Evolutionary conservation across 768 basidiomycete genomes (phyloP), one percentile per base, ranked within the genome.

Genomic region (Tylopilus intermedius): DNA sequence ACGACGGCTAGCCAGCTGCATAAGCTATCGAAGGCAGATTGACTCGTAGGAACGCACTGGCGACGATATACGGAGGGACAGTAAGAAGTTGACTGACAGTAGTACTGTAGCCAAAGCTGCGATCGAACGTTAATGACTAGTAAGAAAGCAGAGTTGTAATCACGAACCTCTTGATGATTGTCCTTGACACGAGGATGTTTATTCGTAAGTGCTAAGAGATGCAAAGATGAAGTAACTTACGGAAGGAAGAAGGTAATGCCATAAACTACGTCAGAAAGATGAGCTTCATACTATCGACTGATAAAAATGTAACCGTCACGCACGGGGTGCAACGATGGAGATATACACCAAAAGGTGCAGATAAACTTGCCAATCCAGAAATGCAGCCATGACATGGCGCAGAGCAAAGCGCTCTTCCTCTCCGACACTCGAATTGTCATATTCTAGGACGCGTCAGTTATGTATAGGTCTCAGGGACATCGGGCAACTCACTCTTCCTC

Each of bases 181-280:
- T 79, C 41, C 83, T 85, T 45, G 10, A 9, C 24, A 18, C 13
- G 9, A 43, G 26, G 49, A 21, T 49, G 30, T 30, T 30, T 2
- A 6, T 48, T 24, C 8, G 30, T 14, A 45, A 46, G n/a, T 21
- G 32, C 22, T 29, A 57, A 24, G 8, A 56, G n/a, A 29, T 15
- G 9, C 33, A 6, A n/a, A n/a, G 37, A 8, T 1, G 32, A 45
- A 22, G 10, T 8, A 3, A 75, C 84, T 60, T 62, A 86, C 81
- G 84, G 84, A 29, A 86, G 68, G 73, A 88, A 88, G 24, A 86
- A 69, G 0, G 85, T 84, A 44, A 85, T 84, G 2, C 84, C 85
- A 58, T 82, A 85, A 2, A 85, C 84, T 86, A 38, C 11, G 29
- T 22, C 37, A 50, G 18, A 18, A 26, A 5, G 18, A 37, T 64